These are phyloP conservation scores for Penicillium concentricum DNA, from an alignment of 2,329 filamentous ascomycete genomes.

Conservation along the genomic window DNA sequence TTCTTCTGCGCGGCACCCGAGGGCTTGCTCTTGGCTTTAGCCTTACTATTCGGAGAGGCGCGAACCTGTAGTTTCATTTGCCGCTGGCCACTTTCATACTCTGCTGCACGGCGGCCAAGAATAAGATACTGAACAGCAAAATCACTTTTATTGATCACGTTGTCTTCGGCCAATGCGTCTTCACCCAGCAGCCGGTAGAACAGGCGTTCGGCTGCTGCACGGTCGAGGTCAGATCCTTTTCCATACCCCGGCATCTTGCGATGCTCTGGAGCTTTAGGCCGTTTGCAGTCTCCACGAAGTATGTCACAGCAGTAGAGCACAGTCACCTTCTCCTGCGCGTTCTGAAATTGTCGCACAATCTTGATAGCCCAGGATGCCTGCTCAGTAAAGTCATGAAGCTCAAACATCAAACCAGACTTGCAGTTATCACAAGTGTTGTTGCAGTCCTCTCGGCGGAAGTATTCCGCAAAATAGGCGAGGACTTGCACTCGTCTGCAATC, in stretches of 20 bases:
- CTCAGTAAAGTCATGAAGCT: conserved; percentile 72
- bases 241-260: conserved; percentile 62
- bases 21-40: conserved; percentile 25
- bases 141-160: conserved; percentile 60
- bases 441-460: conserved; percentile 71
- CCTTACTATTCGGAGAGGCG: conserved; percentile 45
- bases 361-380: conserved; percentile 69
- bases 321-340: conserved; percentile 59
- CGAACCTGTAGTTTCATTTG: conserved; percentile 56
- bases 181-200: conserved; percentile 74
- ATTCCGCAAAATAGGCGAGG: conserved; percentile 90
- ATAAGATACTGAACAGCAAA: conserved; percentile 71
- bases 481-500: conserved; percentile 88
- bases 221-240: conserved; percentile 66
- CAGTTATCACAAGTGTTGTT: conserved; percentile 85
- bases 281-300: conserved; percentile 68
- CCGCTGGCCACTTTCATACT: conserved; percentile 47
- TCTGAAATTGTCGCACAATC: conserved; percentile 61
- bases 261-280: conserved; percentile 54
- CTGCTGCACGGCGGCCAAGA: conserved; percentile 44
- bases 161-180: conserved; percentile 70
- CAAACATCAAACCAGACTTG: conserved; percentile 67
- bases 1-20: conserved; percentile 25
- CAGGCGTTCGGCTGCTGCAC: conserved; percentile 78
- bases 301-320: conserved; percentile 80